Base-by-base conservation (phyloP, 371 early-diverging fungal species). In the Mucor piriformis region DNA sequence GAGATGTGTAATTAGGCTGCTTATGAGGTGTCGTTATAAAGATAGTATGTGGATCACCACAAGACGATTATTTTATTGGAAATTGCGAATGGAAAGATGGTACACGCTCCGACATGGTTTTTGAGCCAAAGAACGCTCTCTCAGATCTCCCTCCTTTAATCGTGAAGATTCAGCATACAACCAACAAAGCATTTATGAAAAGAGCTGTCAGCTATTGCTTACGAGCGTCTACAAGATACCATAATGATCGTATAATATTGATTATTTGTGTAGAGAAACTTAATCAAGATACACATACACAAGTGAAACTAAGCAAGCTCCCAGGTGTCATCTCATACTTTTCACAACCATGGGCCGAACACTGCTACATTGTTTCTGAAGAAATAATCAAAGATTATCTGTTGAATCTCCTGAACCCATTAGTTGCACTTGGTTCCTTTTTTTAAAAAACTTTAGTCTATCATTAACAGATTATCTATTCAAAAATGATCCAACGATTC, bases 141-240 rank as follows among this genome's bases (percentile, higher is more conserved):
- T 57, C 58, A 50, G 42, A 57, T 34, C 50, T 57, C 46, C 51
- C 59, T 59, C 59, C 52, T 12, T 13, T 59, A 33, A 59, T 59
- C 34, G 0, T 59, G 59, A 51, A 59, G 21, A 50, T 58, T 25
- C 59, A 58, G 34, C 59, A 50, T 40, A 58, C 59, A 23, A 25
- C 23, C 29, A 50, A 50, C 25, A 2, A 42, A 43, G 20, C 23
- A 37, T 50, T 58, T 16, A 58, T 58, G 50, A 58, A 43, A 48
- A 58, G 57, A 25, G 57, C 49, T 24, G 49, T 48, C 24, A 49
- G 1, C 35, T 57, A 57, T 47, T 57, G 57, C 38, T 7, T 57
- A 38, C 57, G 48, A 37, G 57, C 57, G 46, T 48, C 18, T 27
- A 57, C 16, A 16, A 58, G 50, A 50, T 43, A 50, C 44, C 15